Conservation (phyloP, 2,329 filamentous ascomycete genomes). For the Aspergillus sp. region DNA sequence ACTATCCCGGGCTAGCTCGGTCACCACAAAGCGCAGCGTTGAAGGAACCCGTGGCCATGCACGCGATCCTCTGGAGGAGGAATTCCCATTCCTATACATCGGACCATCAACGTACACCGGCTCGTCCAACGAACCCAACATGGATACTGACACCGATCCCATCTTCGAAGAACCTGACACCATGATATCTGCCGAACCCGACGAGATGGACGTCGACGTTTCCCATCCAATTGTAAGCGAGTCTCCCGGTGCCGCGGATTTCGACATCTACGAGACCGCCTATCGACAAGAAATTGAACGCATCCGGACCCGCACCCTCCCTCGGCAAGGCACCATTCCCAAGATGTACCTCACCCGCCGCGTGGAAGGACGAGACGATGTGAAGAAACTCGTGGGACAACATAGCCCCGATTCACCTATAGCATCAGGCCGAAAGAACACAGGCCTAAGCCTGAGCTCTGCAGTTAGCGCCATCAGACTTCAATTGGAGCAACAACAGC, state of each 20-base stretch:
- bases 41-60: conserved; percentile 61
- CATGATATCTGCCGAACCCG: conserved; percentile 41
- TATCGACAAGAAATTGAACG: conserved; percentile 80
- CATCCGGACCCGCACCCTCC: conserved; percentile 56
- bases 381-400: conserved; percentile 36
- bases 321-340: conserved; percentile 46
- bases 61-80: conserved; percentile 65
- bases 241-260: conserved; percentile 80
- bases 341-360: conserved; percentile 61
- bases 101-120: conserved; percentile 58
- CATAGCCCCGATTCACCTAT: conserved; percentile 16
- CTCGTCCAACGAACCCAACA: conserved; percentile 19
- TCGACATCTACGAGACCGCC: conserved; percentile 84
- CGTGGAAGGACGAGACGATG: conserved; percentile 47
- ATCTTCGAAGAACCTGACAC: conserved; percentile 27
- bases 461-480: conserved; percentile 20
- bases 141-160: conserved; percentile 11
- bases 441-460: conserved; percentile 14
- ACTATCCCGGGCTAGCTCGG: conserved; percentile 32
- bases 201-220: conserved; percentile 24
- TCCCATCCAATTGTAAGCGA: conserved; percentile 66
- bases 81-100: conserved; percentile 73
- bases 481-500: conserved; percentile 18
- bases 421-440: conserved; percentile 16
- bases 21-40: conserved; percentile 39